These are phyloP conservation scores for Rhododendron williamsianum DNA, from an alignment of 148 eudicot genomes.

Conservation along the genomic window DNA sequence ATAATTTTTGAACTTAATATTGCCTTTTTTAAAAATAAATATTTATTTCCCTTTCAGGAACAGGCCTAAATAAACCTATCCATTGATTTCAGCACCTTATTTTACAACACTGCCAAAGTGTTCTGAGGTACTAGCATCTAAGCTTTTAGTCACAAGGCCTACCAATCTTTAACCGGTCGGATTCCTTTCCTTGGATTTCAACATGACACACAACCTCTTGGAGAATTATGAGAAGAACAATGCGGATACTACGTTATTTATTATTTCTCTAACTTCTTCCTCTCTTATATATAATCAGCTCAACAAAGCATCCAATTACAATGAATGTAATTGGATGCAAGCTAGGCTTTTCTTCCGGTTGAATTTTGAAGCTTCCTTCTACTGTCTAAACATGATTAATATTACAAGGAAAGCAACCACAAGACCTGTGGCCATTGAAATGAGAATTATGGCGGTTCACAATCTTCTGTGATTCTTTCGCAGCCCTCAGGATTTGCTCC, in stretches of 20 bases:
- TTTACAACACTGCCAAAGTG: background rate
- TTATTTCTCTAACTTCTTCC: background rate
- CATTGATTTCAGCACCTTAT: background rate
- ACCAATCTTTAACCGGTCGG: background rate
- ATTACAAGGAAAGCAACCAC: conserved; percentile 70
- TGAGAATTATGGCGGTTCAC: conserved; percentile 29
- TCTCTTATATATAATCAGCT: background rate
- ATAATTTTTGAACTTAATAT: no score
- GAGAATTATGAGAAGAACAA: background rate
- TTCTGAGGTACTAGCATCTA: background rate
- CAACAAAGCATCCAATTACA: no score
- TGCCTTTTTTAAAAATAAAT: no score
- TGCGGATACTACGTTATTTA: background rate
- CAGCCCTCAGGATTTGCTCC: conserved; percentile 45
- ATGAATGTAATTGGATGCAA: background rate
- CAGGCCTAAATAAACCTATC: background rate
- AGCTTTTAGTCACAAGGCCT: background rate
- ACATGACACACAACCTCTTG: background rate
- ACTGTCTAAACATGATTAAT: conserved; percentile 8
- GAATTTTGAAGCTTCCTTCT: background rate
- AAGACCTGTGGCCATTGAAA: conserved; percentile 31
- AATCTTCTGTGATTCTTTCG: conserved; percentile 43
- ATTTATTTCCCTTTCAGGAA: no score
- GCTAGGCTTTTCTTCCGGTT: background rate
- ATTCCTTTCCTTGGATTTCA: background rate